phyloP scores from a whole-genome alignment of 192 early-diverging fungal species.

The Jimgerdemannia lactiflua region DNA sequence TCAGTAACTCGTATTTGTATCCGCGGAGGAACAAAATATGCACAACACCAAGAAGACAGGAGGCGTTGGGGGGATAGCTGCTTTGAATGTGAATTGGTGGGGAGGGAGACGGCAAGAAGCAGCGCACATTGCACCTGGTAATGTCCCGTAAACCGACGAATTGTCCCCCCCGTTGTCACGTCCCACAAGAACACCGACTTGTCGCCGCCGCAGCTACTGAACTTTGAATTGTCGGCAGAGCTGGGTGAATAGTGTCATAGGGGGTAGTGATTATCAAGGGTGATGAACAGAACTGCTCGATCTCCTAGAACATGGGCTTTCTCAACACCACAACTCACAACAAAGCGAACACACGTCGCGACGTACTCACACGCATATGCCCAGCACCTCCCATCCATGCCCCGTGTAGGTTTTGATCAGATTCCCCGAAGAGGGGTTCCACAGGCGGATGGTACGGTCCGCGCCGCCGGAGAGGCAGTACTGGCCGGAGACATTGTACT shows the following conservation, averaged over 20 bases:
- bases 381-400: conserved; percentile 84
- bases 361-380: conserved; percentile 56
- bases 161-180: conserved; percentile 64
- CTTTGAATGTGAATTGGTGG: too few species aligned
- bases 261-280: too few species aligned
- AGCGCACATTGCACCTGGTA: conserved; percentile 45
- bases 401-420: conserved; percentile 77
- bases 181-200: conserved; percentile 87
- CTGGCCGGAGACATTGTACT: conserved; percentile 70
- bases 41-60: too few species aligned
- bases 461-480: conserved; percentile 82
- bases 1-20: too few species aligned
- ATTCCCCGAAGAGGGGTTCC: conserved; percentile 65
- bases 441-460: conserved; percentile 69
- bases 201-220: conserved; percentile 84
- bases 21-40: too few species aligned
- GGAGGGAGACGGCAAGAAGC: too few species aligned
- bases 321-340: too few species aligned
- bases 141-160: conserved; percentile 79
- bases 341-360: conserved; percentile 2
- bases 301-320: too few species aligned
- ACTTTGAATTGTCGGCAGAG: conserved; percentile 53
- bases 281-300: too few species aligned
- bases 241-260: conserved; percentile 7
- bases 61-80: too few species aligned